Evolutionary conservation across 495 filamentous ascomycete genomes (phyloP).

Genomic region (Lophiotrema nucula): DNA sequence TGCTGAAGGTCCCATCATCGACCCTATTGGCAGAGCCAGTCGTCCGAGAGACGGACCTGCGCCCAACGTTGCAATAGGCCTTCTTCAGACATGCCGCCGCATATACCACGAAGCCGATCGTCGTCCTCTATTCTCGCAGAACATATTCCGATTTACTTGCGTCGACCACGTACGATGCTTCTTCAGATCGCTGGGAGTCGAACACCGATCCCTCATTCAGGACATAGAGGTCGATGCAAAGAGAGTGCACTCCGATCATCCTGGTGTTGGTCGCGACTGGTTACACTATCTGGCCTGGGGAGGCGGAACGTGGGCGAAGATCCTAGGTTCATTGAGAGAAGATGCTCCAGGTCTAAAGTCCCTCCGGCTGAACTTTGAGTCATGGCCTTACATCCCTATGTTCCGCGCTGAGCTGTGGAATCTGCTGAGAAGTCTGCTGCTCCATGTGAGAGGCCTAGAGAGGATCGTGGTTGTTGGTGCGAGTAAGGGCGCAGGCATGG

Average conservation of each 20-base stretch:
- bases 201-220: conserved; percentile 2
- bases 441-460: conserved; percentile 16
- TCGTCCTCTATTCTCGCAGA: conserved; percentile 18
- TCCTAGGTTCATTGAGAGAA: conserved; percentile 11
- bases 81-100: conserved; percentile 30
- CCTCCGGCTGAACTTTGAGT: conserved; percentile 25
- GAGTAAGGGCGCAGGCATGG: conserved; percentile 14
- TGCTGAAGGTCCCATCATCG: conserved; percentile 12
- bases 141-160: conserved; percentile 31
- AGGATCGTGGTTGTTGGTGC: conserved; percentile 23
- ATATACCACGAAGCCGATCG: conserved; percentile 25
- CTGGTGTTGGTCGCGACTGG: conserved; percentile 22
- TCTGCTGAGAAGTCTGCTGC: conserved; percentile 13
- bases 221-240: conserved; percentile 29
- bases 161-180: conserved; percentile 21
- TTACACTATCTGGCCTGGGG: conserved; percentile 20
- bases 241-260: conserved; percentile 6
- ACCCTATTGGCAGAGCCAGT: conserved; percentile 8
- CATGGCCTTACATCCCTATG: conserved; percentile 21
- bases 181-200: background rate
- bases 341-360: conserved; percentile 17
- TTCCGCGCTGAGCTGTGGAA: conserved; percentile 26
- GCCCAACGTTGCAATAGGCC: background rate
- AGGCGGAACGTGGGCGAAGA: conserved; percentile 9
- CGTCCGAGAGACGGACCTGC: background rate